Conservation (phyloP, 106 monocot genomes). For the Dioscorea alata region DNA sequence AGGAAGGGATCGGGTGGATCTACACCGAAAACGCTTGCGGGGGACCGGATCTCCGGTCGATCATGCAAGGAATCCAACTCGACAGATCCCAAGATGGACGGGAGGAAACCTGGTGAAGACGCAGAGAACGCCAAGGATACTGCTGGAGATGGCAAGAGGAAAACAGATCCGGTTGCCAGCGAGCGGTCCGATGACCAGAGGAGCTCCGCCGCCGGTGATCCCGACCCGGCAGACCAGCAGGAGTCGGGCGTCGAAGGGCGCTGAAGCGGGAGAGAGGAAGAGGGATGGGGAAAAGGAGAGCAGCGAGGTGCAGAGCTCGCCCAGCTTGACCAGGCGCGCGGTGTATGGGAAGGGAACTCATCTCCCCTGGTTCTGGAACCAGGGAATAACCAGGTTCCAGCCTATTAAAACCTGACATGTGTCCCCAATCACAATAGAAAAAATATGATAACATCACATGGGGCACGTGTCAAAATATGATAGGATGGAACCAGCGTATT, state of each 20-base stretch:
- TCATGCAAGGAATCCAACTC: too few relatives aligned
- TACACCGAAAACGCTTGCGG: too few relatives aligned
- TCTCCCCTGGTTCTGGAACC: too few relatives aligned
- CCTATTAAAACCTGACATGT: too few relatives aligned
- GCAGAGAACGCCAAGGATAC: neutral
- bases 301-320: slow-evolving; percentile 95
- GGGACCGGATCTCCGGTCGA: too few relatives aligned
- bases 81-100: too few relatives aligned
- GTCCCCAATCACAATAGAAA: too few relatives aligned
- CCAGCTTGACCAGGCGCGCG: slow-evolving; percentile 40
- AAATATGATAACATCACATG: too few relatives aligned
- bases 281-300: slow-evolving; percentile 28
- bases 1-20: too few relatives aligned
- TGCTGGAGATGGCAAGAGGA: neutral
- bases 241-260: slow-evolving; percentile 19
- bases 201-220: slow-evolving; percentile 16
- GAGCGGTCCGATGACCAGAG: slow-evolving; percentile 28
- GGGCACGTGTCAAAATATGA: too few relatives aligned
- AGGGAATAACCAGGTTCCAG: too few relatives aligned
- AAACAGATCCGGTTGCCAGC: slow-evolving; percentile 8
- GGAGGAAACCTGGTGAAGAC: neutral
- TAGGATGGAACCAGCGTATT: too few relatives aligned
- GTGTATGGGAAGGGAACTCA: neutral
- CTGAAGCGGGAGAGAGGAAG: slow-evolving; percentile 5
- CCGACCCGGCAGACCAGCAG: neutral